These are phyloP conservation scores for Zoysia japonica DNA, from an alignment of 176 grass and related monocot genomes.

Conservation along the genomic window DNA sequence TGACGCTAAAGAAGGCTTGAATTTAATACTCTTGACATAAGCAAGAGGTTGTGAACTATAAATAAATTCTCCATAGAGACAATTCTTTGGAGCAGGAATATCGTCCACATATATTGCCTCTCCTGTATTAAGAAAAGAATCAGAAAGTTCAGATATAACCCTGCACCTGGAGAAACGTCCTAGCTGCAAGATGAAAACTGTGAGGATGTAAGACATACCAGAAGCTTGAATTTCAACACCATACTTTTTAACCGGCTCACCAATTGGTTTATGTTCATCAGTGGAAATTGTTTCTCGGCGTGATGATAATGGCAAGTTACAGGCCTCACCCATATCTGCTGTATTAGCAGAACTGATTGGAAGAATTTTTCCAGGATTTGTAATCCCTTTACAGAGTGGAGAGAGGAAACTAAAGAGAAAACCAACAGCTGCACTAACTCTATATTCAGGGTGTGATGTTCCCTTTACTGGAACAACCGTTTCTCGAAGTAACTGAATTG, in stretches of 20 bases:
- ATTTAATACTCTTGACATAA: conserved; percentile 60
- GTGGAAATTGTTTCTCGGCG: conserved; percentile 32
- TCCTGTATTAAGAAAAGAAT: conserved; percentile 39
- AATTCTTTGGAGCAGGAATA: conserved; percentile 75
- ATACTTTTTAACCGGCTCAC: conserved; percentile 68
- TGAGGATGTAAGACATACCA: conserved; percentile 44
- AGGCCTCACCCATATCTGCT: conserved; percentile 20
- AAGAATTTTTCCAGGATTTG: conserved; percentile 36
- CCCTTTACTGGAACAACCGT: conserved; percentile 57
- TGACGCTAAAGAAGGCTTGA: conserved; percentile 66
- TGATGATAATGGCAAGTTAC: conserved; percentile 46
- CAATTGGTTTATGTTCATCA: conserved; percentile 56
- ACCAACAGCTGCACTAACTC: conserved; percentile 65
- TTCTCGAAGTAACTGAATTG: conserved; percentile 52
- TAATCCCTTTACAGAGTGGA: conserved; percentile 47
- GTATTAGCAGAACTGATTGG: conserved; percentile 3
- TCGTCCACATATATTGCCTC: conserved; percentile 93
- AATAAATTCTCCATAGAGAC: conserved; percentile 79
- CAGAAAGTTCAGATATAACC: background rate
- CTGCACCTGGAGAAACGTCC: background rate
- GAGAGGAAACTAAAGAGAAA: conserved; percentile 78
- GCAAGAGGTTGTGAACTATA: conserved; percentile 72
- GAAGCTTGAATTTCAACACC: conserved; percentile 78
- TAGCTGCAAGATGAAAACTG: background rate
- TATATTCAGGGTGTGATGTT: conserved; percentile 66